Conservation (phyloP, 495 filamentous ascomycete genomes). For the Penicillium chermesinum region DNA sequence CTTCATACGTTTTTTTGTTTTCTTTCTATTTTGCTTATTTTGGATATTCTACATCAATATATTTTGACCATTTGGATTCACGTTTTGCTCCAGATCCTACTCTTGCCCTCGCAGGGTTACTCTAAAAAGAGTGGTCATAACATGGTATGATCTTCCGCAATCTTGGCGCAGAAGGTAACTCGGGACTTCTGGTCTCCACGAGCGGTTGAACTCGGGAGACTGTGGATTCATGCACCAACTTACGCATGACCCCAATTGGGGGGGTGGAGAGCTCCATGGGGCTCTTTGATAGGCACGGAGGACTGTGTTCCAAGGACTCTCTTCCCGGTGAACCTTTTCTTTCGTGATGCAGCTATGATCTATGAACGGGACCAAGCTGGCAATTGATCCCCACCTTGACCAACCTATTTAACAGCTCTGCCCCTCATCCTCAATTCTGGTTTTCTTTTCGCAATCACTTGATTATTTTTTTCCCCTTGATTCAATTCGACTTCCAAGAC, state of each 20-base stretch:
- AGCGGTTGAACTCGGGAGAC: constrained; percentile 16
- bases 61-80: no score
- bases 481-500: neutral
- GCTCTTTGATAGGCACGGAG: neutral
- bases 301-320: neutral
- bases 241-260: constrained; percentile 6
- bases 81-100: no score
- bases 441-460: constrained; percentile 1
- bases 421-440: constrained; percentile 8
- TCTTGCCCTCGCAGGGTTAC: no score
- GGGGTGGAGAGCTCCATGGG: neutral
- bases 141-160: neutral
- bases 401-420: constrained; percentile 13
- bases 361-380: neutral
- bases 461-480: neutral
- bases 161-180: neutral
- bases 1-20: constrained; percentile 5
- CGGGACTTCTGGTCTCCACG: neutral
- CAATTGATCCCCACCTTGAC: constrained; percentile 8
- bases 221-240: constrained; percentile 11
- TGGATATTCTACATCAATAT: constrained; percentile 6
- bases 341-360: constrained; percentile 11
- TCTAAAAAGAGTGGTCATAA: constrained; percentile 1
- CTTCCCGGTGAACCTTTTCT: constrained; percentile 15
- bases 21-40: no score